Evolutionary conservation across 2,329 filamentous ascomycete species (phyloP), one percentile per base, ranked within the genome.

Genomic region (Aphanoascus verrucosus): DNA sequence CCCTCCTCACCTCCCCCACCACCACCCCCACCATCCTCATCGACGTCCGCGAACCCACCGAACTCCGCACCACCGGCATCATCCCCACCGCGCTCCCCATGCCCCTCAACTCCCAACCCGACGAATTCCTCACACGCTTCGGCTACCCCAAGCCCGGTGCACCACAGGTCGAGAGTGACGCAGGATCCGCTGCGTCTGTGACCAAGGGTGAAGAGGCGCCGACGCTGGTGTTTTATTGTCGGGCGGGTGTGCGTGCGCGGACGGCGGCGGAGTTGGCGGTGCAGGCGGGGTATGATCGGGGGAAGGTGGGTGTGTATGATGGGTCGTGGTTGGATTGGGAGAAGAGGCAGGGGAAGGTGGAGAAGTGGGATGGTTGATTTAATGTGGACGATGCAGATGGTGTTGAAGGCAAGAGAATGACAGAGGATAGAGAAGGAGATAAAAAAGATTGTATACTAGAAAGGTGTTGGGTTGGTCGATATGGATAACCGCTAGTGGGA

Each of bases 61-160:
- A 76, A 61, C 60, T 75, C n/a, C 57, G 58, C 49, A 60, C 66
- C 17, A 73, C 72, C 0, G 72, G 74, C 11, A 68, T 72, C 5
- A 96, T 98, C 64, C 93, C 93, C 0, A 79, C 79, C 44, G 83
- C 89, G 0, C 72, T 91, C 63, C 91, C 91, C 73, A 80, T 98
- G 47, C 91, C 93, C 49, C 77, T 97, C 58, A 79, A 77, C 6
- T 84, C 83, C 5, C 77, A 82, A 41, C 83, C 89, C 0, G 85
- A 87, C 11, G 89, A 95, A 58, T 97, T 97, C 65, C 79, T 86
- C 65, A 86, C 88, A 56, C 74, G 84, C 14, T 90, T 88, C 69
- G 90, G 88, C 3, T 94, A 86, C 64, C 72, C 77, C 55, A 85
- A 87, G 56, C 90, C 84, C 0, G 62, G 63, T 1, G 73, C 73